phyloP scores from a whole-genome alignment of 345 rosid species.

The Populus simonii region DNA sequence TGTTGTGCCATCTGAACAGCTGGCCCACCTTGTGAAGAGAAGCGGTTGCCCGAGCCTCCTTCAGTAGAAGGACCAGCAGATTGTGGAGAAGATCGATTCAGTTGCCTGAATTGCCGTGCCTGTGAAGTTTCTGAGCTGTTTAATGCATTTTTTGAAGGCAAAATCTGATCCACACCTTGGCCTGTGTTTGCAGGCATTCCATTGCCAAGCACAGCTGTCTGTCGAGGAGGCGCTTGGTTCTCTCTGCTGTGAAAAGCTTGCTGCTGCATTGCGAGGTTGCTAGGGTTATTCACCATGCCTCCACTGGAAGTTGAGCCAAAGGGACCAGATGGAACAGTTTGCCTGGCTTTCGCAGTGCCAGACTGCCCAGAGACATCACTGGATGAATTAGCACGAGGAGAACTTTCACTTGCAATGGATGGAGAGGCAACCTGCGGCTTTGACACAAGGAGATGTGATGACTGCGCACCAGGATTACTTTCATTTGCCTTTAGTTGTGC shows the following conservation, averaged over 20 bases:
- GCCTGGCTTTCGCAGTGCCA: slow-evolving; percentile 64
- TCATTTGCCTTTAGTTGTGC: slow-evolving; percentile 73
- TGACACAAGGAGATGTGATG: slow-evolving; percentile 56
- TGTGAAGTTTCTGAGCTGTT: slow-evolving; percentile 55
- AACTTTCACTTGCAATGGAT: slow-evolving; percentile 59
- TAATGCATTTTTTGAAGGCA: slow-evolving; percentile 45
- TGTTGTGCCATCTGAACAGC: slow-evolving; percentile 55
- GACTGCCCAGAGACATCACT: slow-evolving; percentile 82
- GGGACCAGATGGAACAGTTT: slow-evolving; percentile 41
- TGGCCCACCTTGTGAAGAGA: slow-evolving; percentile 49
- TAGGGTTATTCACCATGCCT: slow-evolving; percentile 41
- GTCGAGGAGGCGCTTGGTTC: slow-evolving; percentile 56
- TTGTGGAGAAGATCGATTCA: slow-evolving; percentile 57
- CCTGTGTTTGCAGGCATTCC: slow-evolving; percentile 60
- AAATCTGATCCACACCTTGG: slow-evolving; percentile 52
- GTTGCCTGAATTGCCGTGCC: slow-evolving; percentile 62
- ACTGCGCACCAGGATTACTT: slow-evolving; percentile 42
- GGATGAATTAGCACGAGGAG: slow-evolving; percentile 71
- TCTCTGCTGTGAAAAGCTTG: slow-evolving; percentile 63
- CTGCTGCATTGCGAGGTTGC: slow-evolving; percentile 53
- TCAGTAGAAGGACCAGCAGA: slow-evolving; percentile 48
- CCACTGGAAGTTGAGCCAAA: slow-evolving; percentile 55
- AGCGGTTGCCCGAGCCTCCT: slow-evolving; percentile 37
- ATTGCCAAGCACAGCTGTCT: slow-evolving; percentile 48
- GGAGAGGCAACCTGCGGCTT: slow-evolving; percentile 73